Evolutionary conservation across 2,329 filamentous ascomycete genomes (phyloP).

Genomic region (Nothophoma quercina): DNA sequence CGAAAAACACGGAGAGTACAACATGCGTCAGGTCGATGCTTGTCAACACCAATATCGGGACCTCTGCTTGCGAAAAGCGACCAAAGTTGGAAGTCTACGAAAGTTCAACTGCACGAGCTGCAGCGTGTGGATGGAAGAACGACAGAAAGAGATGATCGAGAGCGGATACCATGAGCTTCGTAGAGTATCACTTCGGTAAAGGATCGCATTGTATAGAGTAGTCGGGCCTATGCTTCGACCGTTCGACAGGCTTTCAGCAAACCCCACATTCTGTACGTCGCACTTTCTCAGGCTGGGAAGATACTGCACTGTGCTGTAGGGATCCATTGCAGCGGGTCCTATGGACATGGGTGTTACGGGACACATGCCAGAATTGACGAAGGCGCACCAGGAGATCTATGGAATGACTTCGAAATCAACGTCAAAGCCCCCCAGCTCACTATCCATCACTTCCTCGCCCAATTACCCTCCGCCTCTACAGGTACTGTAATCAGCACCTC

Average conservation of each 20-base stretch:
- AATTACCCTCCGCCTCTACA: neutral
- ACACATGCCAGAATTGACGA: too few species aligned
- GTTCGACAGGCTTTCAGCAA: too few species aligned
- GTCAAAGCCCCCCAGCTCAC: neutral
- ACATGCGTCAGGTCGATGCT: constrained; percentile 4
- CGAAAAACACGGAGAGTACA: constrained; percentile 14
- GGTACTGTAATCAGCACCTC: too few species aligned
- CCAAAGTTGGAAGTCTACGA: neutral
- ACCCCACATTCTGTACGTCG: neutral
- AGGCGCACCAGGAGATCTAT: too few species aligned
- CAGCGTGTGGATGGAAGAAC: neutral
- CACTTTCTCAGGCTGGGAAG: neutral
- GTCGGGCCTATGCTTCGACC: neutral
- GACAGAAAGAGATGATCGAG: neutral
- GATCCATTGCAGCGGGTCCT: too few species aligned
- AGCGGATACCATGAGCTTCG: too few species aligned
- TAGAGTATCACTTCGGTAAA: too few species aligned
- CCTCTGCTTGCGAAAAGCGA: neutral
- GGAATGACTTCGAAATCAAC: neutral
- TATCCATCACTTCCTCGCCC: neutral
- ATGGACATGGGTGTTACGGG: too few species aligned
- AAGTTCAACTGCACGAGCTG: neutral
- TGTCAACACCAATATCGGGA: constrained; percentile 17
- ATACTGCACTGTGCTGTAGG: neutral
- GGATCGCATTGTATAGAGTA: neutral